Evolutionary conservation across 805 yeast genomes (phyloP).

Genomic region (Spencermartinsiella europaea): DNA sequence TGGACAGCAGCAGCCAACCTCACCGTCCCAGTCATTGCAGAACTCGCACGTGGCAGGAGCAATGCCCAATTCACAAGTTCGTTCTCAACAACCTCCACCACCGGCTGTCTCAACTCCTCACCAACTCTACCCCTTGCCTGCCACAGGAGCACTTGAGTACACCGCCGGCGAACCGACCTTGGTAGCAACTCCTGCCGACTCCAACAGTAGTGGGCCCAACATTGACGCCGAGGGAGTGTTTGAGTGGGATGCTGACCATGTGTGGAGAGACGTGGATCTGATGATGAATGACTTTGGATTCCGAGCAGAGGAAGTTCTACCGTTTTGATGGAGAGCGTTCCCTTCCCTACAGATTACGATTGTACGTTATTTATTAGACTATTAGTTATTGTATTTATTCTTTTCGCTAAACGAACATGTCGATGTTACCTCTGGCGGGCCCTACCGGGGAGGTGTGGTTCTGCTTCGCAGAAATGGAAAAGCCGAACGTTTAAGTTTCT

Average conservation of each 20-base stretch:
- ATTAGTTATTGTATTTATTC: too few species aligned
- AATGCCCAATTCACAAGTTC: background rate
- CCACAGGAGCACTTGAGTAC: too few species aligned
- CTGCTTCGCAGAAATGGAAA: too few species aligned
- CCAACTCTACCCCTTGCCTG: too few species aligned
- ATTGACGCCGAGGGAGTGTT: constrained; percentile 8
- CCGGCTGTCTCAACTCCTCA: background rate
- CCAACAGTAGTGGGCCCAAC: background rate
- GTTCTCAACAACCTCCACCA: constrained; percentile 1
- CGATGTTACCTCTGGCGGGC: too few species aligned
- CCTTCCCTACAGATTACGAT: too few species aligned
- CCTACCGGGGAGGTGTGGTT: too few species aligned
- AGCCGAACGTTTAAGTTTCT: too few species aligned
- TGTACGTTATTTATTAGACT: background rate
- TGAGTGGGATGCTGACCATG: constrained; percentile 45
- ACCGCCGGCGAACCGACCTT: background rate
- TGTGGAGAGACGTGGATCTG: constrained; percentile 80
- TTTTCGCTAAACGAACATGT: too few species aligned
- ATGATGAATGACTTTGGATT: constrained; percentile 92
- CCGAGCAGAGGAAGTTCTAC: constrained; percentile 44
- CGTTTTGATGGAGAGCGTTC: too few species aligned
- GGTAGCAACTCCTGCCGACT: background rate
- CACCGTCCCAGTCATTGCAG: background rate
- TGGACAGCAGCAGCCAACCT: background rate
- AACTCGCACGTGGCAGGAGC: background rate